Evolutionary conservation across 2,329 filamentous ascomycete species (phyloP).

Genomic region (Neoarthrinium moseri): DNA sequence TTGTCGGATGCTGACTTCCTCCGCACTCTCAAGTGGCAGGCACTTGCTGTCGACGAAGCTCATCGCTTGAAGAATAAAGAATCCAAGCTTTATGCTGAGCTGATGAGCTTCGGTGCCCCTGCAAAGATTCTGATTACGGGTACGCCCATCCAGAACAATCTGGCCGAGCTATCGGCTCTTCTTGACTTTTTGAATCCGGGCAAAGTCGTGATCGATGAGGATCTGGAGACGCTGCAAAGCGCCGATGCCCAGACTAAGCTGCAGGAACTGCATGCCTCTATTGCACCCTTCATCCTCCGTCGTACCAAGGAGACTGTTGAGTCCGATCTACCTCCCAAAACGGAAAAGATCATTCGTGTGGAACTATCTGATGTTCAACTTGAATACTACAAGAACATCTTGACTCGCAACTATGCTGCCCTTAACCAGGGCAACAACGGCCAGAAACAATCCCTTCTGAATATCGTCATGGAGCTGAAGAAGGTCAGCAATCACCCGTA

Average conservation of each 20-base stretch:
- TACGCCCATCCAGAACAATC: constrained; percentile 95
- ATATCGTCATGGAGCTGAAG: constrained; percentile 99
- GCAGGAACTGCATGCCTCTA: constrained; percentile 77
- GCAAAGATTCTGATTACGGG: constrained; percentile 93
- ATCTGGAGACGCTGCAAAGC: constrained; percentile 77
- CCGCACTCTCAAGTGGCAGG: constrained; percentile 94
- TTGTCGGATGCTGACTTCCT: constrained; percentile 82
- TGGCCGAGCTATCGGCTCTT: constrained; percentile 86
- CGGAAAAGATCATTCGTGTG: constrained; percentile 97
- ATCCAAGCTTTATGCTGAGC: constrained; percentile 84
- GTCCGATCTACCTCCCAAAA: constrained; percentile 93
- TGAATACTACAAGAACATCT: constrained; percentile 98
- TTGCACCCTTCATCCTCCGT: constrained; percentile 91
- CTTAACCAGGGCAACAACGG: constrained; percentile 87
- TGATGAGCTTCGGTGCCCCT: constrained; percentile 83
- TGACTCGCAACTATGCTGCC: constrained; percentile 93
- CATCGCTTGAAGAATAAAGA: constrained; percentile 96
- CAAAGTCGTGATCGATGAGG: constrained; percentile 84
- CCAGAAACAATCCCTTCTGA: constrained; percentile 91
- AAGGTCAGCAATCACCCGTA: constrained; percentile 99
- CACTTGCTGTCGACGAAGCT: constrained; percentile 92
- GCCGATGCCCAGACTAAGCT: constrained; percentile 85
- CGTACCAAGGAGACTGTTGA: constrained; percentile 97
- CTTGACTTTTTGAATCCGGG: constrained; percentile 98
- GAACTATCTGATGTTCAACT: constrained; percentile 94